These are phyloP conservation scores for Blumeriella jaapii DNA, from an alignment of 2,329 filamentous ascomycete genomes.

Conservation along the genomic window DNA sequence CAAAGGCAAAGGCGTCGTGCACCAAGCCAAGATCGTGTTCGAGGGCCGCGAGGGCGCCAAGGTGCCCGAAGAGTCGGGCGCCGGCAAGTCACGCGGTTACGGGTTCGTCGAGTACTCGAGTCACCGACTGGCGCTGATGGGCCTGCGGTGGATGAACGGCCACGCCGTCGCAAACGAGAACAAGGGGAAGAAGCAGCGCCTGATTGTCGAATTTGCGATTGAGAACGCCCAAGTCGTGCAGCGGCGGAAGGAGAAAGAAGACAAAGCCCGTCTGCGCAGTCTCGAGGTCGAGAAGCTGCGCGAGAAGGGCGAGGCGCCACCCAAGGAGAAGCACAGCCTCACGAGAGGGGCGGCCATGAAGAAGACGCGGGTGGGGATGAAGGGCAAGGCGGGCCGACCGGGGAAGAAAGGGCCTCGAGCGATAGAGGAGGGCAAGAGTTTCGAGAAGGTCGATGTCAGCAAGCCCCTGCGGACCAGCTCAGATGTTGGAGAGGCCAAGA, in stretches of 20 bases:
- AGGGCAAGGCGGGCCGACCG: conserved; percentile 19
- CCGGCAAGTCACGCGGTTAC: conserved; percentile 80
- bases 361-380: conserved; percentile 28
- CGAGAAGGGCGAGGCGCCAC: conserved; percentile 23
- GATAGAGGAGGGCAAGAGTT: conserved; percentile 2
- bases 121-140: conserved; percentile 91
- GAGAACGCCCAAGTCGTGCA: conserved; percentile 96
- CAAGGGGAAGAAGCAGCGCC: conserved; percentile 69
- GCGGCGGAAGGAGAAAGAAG: conserved; percentile 55
- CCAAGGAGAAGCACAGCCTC: conserved; percentile 27
- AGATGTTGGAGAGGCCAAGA: background rate
- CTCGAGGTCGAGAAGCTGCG: conserved; percentile 27
- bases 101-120: conserved; percentile 96
- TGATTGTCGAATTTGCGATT: conserved; percentile 95
- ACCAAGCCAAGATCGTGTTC: conserved; percentile 89
- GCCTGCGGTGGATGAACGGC: conserved; percentile 85
- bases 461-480: background rate
- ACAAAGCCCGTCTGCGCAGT: conserved; percentile 35
- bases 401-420: conserved; percentile 1
- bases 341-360: conserved; percentile 25
- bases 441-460: conserved; percentile 3
- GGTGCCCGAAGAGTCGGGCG: conserved; percentile 63
- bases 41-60: conserved; percentile 80
- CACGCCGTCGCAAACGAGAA: conserved; percentile 43
- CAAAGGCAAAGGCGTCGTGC: conserved; percentile 78